Conservation (phyloP, 371 early-diverging fungal genomes). For the Mucor racemosus region DNA sequence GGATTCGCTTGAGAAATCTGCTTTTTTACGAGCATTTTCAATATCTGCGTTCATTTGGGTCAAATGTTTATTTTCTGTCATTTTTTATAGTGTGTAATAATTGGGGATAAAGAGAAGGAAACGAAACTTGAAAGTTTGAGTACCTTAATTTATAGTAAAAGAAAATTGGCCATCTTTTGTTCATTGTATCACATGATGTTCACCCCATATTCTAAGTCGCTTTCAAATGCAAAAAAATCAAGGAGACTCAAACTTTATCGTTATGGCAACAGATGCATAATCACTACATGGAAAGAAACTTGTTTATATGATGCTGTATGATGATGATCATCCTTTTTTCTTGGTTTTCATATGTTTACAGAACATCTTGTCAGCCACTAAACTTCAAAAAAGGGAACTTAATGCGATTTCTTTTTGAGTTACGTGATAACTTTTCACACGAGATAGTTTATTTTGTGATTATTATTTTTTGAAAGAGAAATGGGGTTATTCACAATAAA, state of each 20-base stretch:
- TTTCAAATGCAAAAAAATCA: not conserved
- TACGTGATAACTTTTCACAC: constrained; percentile 15
- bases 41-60: constrained; percentile 49
- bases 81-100: not conserved
- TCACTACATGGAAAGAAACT: not conserved
- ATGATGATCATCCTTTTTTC: not conserved
- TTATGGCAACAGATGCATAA: not conserved
- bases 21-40: constrained; percentile 50
- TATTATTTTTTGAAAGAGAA: not conserved
- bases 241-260: not conserved
- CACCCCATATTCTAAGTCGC: not conserved
- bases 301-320: not conserved
- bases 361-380: not conserved
- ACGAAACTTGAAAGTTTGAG: not conserved
- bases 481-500: not conserved
- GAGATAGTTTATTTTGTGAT: not conserved
- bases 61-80: constrained; percentile 37
- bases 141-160: not conserved
- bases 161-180: not conserved
- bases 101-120: constrained; percentile 7
- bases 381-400: constrained; percentile 8
- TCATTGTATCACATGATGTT: not conserved
- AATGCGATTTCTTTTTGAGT: not conserved
- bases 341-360: not conserved
- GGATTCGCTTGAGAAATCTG: constrained; percentile 43